These are phyloP conservation scores for Plasmodium coatneyi DNA, from an alignment of 169 alveolate species.

Conservation along the genomic window DNA sequence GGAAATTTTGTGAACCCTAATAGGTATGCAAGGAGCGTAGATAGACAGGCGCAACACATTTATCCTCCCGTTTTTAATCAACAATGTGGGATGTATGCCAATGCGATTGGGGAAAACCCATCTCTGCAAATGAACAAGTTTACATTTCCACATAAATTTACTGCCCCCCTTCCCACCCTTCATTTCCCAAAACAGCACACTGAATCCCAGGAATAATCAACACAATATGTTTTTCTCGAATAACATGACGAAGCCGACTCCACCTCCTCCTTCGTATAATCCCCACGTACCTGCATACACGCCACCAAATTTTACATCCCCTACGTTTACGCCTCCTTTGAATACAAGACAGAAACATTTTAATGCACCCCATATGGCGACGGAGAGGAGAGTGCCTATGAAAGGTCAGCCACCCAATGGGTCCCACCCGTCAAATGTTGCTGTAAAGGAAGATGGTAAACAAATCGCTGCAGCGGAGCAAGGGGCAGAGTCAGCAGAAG, in stretches of 20 bases:
- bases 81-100: neutral
- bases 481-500: neutral
- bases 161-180: neutral
- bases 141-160: neutral
- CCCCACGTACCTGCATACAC: neutral
- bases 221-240: neutral
- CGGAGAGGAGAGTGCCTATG: neutral
- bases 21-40: neutral
- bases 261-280: constrained; percentile 2
- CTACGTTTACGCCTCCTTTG: neutral
- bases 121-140: neutral
- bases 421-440: neutral
- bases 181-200: neutral
- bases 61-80: neutral
- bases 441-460: neutral
- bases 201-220: neutral
- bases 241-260: neutral
- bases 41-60: neutral
- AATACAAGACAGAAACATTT: neutral
- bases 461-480: neutral
- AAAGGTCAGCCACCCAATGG: neutral
- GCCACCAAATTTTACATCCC: neutral
- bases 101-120: neutral
- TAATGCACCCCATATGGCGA: neutral
- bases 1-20: constrained; percentile 22